phyloP scores from a whole-genome alignment of 495 filamentous ascomycete species.

The Trichoderma virens region DNA sequence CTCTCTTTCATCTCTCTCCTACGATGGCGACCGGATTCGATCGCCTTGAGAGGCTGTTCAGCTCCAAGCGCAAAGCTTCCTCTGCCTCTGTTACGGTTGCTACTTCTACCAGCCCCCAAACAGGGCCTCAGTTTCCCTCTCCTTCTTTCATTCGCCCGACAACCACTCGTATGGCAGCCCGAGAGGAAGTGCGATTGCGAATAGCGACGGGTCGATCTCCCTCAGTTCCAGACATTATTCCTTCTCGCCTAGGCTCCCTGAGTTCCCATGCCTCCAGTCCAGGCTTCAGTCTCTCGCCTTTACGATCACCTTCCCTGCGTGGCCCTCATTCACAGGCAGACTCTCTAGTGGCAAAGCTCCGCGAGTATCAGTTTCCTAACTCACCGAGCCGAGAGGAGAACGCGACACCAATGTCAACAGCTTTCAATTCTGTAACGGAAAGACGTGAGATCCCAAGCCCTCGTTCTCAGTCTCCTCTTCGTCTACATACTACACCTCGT shows the following conservation, averaged over 20 bases:
- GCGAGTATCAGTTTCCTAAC: slow-evolving; percentile 12
- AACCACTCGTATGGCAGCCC: slow-evolving; percentile 36
- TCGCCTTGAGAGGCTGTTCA: slow-evolving; percentile 26
- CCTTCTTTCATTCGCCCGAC: slow-evolving; percentile 42
- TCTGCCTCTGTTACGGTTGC: neutral
- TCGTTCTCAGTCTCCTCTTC: neutral
- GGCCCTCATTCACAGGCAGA: neutral
- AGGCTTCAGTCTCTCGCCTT: neutral
- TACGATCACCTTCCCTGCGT: neutral
- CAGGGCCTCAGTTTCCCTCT: slow-evolving; percentile 28
- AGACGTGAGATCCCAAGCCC: neutral
- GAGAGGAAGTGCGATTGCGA: slow-evolving; percentile 26
- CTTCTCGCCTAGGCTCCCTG: slow-evolving; percentile 30
- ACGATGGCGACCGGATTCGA: slow-evolving; percentile 17
- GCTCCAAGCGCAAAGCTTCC: slow-evolving; percentile 18
- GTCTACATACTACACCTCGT: neutral
- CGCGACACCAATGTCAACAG: neutral
- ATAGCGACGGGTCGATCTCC: slow-evolving; percentile 7
- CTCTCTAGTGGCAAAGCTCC: slow-evolving; percentile 11
- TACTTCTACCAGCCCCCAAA: slow-evolving; percentile 7
- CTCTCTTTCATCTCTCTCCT: neutral
- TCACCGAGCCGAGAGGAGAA: neutral
- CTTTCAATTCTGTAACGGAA: neutral
- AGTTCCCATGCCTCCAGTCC: slow-evolving; percentile 17
- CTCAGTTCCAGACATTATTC: slow-evolving; percentile 7